A percentile compares a stretch with the other conserved stretches of the same genome.
Conservation (phyloP, 2,329 filamentous ascomycete species). For the Metarhizium sp. region DNA sequence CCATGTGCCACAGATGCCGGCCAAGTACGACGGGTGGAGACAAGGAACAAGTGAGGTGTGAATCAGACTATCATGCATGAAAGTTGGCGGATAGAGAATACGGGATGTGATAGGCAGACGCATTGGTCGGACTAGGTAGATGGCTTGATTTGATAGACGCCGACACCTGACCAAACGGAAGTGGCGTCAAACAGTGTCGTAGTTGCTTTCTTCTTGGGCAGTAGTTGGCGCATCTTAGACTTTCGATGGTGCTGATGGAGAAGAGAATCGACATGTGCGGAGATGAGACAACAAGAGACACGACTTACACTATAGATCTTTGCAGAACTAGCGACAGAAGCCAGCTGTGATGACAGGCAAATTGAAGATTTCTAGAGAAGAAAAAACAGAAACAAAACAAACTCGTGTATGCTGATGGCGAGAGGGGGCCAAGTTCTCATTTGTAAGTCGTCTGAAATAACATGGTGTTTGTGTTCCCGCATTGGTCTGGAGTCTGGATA, state of each 20-base stretch:
- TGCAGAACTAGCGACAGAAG: not conserved
- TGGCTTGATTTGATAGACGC: constrained; percentile 5
- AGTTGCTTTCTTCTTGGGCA: not conserved
- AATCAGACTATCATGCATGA: constrained; percentile 3
- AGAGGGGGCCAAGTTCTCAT: not conserved
- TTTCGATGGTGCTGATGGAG: not conserved
- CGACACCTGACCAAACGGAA: constrained; percentile 3
- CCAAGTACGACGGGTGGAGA: constrained; percentile 17
- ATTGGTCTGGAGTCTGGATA: not conserved
- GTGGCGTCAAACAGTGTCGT: constrained; percentile 33
- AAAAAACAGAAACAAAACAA: not conserved
- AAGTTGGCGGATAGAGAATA: not conserved
- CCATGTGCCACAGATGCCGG: constrained; percentile 25
- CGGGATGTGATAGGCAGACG: constrained; percentile 4
- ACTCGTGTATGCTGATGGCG: not conserved
- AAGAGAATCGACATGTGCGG: not conserved
- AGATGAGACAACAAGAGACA: not conserved
- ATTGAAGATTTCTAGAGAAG: too few species aligned
- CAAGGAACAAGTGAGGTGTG: constrained; percentile 14
- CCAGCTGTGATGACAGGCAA: not conserved
- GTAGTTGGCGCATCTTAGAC: not conserved
- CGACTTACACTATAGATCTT: not conserved
- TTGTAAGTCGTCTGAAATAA: not conserved
- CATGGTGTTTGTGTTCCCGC: not conserved
- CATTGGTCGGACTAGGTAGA: constrained; percentile 1